These are phyloP conservation scores for Peronospora belbahrii DNA, from an alignment of 352 stramenopile genomes.

Conservation along the genomic window DNA sequence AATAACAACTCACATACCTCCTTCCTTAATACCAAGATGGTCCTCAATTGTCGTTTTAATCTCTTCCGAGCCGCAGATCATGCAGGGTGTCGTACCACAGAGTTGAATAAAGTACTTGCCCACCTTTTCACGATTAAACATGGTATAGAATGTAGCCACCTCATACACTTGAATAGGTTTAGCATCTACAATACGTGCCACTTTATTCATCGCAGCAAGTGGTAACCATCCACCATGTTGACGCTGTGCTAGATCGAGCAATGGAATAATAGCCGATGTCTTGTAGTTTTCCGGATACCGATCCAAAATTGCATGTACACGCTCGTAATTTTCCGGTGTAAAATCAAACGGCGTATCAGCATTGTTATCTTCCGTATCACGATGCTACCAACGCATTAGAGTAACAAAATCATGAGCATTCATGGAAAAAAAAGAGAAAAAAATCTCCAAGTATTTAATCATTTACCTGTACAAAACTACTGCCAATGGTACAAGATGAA, in stretches of 20 bases:
- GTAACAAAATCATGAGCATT: too few species aligned
- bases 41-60: constrained; percentile 99
- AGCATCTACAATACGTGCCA: constrained; percentile 95
- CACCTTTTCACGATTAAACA: constrained; percentile 97
- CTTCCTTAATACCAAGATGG: constrained; percentile 96
- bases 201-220: constrained; percentile 99
- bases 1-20: constrained; percentile 41
- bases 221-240: constrained; percentile 97
- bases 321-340: constrained; percentile 95
- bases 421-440: too few species aligned
- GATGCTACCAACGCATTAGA: constrained; percentile 60
- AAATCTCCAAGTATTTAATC: too few species aligned
- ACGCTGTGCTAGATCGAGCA: constrained; percentile 95
- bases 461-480: constrained; percentile 37
- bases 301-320: constrained; percentile 90
- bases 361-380: constrained; percentile 96
- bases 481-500: constrained; percentile 35
- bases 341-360: constrained; percentile 96
- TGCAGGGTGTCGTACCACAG: constrained; percentile 99
- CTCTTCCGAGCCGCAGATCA: constrained; percentile 98
- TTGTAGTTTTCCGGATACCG: constrained; percentile 99
- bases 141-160: constrained; percentile 99
- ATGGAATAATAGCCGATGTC: constrained; percentile 96
- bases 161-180: constrained; percentile 97
- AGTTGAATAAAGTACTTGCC: constrained; percentile 95